Evolutionary conservation across 2,329 filamentous ascomycete species (phyloP).

Genomic region (Aspergillus jensenii): DNA sequence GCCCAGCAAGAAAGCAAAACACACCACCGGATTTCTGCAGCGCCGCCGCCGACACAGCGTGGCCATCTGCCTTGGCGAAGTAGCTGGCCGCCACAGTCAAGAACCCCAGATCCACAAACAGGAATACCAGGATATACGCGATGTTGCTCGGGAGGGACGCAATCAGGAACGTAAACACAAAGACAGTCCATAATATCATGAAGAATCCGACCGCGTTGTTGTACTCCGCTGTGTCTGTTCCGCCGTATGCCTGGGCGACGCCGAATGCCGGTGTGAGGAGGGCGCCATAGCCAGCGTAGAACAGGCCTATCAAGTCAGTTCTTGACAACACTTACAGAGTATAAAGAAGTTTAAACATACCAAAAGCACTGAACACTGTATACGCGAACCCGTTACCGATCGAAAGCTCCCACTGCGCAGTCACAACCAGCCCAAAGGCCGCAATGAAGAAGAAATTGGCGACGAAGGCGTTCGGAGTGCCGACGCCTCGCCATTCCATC

Average conservation of each 20-base stretch:
- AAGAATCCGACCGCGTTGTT: conserved; percentile 53
- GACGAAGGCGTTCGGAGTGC: conserved; percentile 52
- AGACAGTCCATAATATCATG: neutral
- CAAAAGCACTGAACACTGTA: conserved; percentile 56
- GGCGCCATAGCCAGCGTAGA: conserved; percentile 52
- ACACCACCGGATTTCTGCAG: conserved; percentile 4
- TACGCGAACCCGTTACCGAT: conserved; percentile 55
- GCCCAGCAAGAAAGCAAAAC: conserved; percentile 1
- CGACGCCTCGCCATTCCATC: conserved; percentile 57
- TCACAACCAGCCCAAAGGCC: conserved; percentile 54
- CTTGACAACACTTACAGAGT: no score
- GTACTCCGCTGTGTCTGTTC: conserved; percentile 43
- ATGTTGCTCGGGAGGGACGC: neutral
- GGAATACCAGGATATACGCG: neutral
- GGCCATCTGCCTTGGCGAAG: conserved; percentile 9
- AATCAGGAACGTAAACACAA: neutral
- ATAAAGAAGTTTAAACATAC: conserved; percentile 25
- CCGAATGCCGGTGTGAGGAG: conserved; percentile 50
- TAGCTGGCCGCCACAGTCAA: conserved; percentile 3
- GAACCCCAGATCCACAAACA: conserved; percentile 1
- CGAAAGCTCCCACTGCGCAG: conserved; percentile 57
- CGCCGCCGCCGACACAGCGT: neutral
- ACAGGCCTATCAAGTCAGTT: conserved; percentile 36
- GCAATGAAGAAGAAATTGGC: conserved; percentile 56
- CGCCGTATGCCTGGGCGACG: conserved; percentile 46